Percentiles rank a stretch among this genome's conserved stretches.
Evolutionary conservation across 2,329 filamentous ascomycete species (phyloP).

Genomic region (Metarhizium brunneum): DNA sequence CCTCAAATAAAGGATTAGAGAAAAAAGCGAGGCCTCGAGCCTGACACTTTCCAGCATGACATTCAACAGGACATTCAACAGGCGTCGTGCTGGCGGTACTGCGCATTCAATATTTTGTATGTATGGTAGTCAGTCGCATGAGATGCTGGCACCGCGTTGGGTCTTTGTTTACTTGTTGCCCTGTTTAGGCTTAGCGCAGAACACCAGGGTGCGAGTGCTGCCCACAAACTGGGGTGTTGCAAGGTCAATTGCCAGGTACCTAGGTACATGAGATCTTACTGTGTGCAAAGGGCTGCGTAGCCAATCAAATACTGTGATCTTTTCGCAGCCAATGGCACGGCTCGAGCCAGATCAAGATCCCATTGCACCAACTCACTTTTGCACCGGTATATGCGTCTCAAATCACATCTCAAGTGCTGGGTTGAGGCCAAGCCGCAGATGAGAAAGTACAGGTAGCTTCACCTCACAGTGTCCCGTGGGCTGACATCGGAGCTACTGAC

Average conservation of each 20-base stretch:
- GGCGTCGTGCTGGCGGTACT: no score
- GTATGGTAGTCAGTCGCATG: background rate
- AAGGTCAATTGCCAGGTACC: background rate
- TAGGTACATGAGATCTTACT: background rate
- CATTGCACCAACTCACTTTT: background rate
- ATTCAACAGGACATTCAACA: background rate
- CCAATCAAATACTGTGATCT: background rate
- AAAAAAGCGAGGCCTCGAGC: background rate
- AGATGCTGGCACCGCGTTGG: constrained; percentile 12
- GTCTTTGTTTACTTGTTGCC: constrained; percentile 34
- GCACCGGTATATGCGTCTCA: constrained; percentile 2
- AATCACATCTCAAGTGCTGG: background rate
- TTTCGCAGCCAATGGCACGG: background rate
- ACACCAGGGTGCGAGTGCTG: background rate
- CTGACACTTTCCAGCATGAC: background rate
- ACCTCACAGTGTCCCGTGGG: background rate
- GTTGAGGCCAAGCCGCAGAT: background rate
- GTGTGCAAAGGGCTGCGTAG: background rate
- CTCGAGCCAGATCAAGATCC: background rate
- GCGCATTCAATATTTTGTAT: no score
- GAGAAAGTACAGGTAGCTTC: constrained; percentile 1
- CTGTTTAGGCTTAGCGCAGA: constrained; percentile 23
- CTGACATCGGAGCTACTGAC: background rate
- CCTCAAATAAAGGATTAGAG: background rate
- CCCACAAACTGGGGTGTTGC: no score